Evolutionary conservation across 805 yeast species (phyloP).

Genomic region (Metschnikowia henanensis): DNA sequence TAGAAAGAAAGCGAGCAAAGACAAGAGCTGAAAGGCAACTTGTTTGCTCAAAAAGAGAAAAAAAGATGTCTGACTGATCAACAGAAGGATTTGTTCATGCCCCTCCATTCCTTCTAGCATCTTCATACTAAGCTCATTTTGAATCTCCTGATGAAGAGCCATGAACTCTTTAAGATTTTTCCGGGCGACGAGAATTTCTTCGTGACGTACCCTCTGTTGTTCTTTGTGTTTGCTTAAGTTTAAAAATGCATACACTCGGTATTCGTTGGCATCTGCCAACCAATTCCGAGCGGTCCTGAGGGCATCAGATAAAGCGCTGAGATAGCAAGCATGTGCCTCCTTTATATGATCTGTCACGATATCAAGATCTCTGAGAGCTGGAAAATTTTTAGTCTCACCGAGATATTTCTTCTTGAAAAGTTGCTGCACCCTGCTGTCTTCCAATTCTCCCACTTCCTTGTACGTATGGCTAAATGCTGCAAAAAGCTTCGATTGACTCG

Average conservation of each 20-base stretch:
- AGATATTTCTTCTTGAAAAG: constrained; percentile 20
- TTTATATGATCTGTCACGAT: constrained; percentile 22
- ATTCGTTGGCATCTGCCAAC: constrained; percentile 31
- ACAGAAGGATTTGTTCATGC: constrained; percentile 27
- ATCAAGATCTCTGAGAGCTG: constrained; percentile 27
- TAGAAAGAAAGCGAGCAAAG: constrained; percentile 22
- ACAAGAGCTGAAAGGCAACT: constrained; percentile 16
- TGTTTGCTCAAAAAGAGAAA: constrained; percentile 21
- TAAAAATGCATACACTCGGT: constrained; percentile 21
- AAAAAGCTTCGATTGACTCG: constrained; percentile 25
- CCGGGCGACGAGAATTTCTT: constrained; percentile 15
- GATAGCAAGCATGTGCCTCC: constrained; percentile 17
- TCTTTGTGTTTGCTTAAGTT: constrained; percentile 10
- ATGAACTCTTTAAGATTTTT: constrained; percentile 8
- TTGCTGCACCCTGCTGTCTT: constrained; percentile 20
- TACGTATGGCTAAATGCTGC: constrained; percentile 29
- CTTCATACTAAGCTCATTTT: constrained; percentile 7
- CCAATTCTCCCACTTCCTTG: constrained; percentile 30
- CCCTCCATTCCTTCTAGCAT: constrained; percentile 8
- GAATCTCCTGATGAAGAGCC: constrained; percentile 8
- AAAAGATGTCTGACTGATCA: constrained; percentile 27
- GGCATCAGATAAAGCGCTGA: constrained; percentile 19
- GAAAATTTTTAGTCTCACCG: constrained; percentile 14
- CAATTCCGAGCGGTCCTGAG: constrained; percentile 22
- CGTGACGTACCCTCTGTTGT: constrained; percentile 19